Evolutionary conservation across 1,284 basidiomycete species (phyloP).

Genomic region (Cryptococcus sp.): DNA sequence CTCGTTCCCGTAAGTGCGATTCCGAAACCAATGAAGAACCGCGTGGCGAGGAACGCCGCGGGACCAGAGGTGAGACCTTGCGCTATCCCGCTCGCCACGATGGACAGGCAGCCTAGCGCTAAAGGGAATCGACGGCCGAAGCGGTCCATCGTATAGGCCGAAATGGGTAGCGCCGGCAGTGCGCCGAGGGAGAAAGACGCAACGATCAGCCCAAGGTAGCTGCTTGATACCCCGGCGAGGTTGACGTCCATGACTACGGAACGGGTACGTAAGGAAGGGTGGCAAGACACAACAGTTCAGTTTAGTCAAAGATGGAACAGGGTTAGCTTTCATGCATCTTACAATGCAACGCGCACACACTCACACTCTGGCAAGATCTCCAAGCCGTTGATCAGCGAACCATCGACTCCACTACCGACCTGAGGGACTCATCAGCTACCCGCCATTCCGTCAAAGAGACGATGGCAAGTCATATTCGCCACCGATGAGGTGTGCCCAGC

Average conservation of each 20-base stretch:
- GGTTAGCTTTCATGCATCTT: background rate
- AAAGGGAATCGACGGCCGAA: conserved; percentile 6
- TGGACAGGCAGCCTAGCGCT: conserved; percentile 7
- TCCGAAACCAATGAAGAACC: conserved; percentile 14
- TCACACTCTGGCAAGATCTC: conserved; percentile 7
- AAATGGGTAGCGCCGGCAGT: conserved; percentile 14
- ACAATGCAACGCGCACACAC: background rate
- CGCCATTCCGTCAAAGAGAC: background rate
- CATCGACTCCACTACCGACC: conserved; percentile 8
- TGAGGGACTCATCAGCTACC: background rate
- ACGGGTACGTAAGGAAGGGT: background rate
- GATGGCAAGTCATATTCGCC: background rate
- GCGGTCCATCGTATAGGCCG: conserved; percentile 10
- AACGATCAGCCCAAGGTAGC: conserved; percentile 5
- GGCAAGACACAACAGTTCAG: too few species aligned
- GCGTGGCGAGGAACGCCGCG: conserved; percentile 6
- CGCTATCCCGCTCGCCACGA: conserved; percentile 10
- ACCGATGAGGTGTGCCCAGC: too few species aligned
- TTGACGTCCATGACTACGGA: conserved; percentile 12
- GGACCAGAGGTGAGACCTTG: conserved; percentile 12
- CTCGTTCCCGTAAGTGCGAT: conserved; percentile 4
- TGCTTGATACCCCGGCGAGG: conserved; percentile 10
- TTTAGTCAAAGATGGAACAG: too few species aligned
- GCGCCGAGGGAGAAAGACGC: conserved; percentile 11
- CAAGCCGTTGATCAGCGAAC: conserved; percentile 4